A percentile compares a stretch with the other conserved stretches of the same genome.
phyloP scores from a whole-genome alignment of 805 yeast species.

The Osmozyma mogii region DNA sequence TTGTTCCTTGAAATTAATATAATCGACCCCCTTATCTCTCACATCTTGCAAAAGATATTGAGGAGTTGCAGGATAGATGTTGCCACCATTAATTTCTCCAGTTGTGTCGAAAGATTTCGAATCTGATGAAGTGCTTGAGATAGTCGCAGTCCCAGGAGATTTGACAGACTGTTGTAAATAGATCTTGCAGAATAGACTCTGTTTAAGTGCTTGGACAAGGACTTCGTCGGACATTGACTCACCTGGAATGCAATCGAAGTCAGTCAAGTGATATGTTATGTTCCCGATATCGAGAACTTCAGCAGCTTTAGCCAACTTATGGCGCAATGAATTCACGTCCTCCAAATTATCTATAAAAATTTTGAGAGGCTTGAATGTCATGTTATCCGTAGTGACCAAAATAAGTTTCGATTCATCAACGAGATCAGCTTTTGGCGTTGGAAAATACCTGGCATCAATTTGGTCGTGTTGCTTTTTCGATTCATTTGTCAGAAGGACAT shows the following conservation, averaged over 20 bases:
- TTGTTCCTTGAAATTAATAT: conserved; percentile 52
- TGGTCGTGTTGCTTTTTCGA: background rate
- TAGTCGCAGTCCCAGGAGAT: conserved; percentile 26
- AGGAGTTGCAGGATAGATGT: conserved; percentile 58
- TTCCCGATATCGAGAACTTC: conserved; percentile 24
- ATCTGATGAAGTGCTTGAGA: conserved; percentile 46
- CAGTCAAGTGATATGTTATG: conserved; percentile 54
- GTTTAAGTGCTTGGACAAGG: conserved; percentile 27
- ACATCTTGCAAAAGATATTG: conserved; percentile 47
- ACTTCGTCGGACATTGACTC: conserved; percentile 44
- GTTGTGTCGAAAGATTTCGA: conserved; percentile 45
- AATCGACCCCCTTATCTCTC: conserved; percentile 39
- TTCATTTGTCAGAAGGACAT: background rate
- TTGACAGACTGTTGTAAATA: conserved; percentile 25
- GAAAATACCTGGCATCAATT: conserved; percentile 7
- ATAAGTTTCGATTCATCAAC: conserved; percentile 22
- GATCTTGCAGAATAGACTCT: conserved; percentile 27
- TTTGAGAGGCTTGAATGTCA: conserved; percentile 43
- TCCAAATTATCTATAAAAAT: conserved; percentile 10
- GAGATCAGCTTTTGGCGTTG: conserved; percentile 4
- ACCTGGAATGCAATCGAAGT: conserved; percentile 55
- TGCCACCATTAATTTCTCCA: conserved; percentile 31
- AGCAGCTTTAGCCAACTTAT: conserved; percentile 28
- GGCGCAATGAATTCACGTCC: conserved; percentile 27
- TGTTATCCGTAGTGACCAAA: conserved; percentile 59